phyloP scores from a whole-genome alignment of 257 asterid genomes.

The Petunia axillaris region DNA sequence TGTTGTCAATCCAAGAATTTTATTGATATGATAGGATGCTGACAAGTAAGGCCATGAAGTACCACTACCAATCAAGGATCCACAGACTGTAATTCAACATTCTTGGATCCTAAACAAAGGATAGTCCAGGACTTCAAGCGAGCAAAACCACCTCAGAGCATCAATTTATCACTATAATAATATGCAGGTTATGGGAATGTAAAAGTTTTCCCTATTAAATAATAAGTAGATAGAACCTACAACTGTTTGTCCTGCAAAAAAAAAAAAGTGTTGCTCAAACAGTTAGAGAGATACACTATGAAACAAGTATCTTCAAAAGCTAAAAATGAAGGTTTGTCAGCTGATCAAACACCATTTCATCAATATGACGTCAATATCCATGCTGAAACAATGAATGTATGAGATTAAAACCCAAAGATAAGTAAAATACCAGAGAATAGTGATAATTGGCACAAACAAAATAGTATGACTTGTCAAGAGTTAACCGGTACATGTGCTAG shows the following conservation, averaged over 20 bases:
- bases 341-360: not conserved
- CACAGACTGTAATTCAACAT: constrained; percentile 64
- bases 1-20: constrained; percentile 30
- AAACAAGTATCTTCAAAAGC: not conserved
- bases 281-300: constrained; percentile 8
- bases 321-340: not conserved
- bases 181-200: constrained; percentile 8
- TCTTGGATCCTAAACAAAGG: constrained; percentile 24
- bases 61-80: constrained; percentile 64
- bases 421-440: not conserved
- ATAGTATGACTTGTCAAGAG: not conserved
- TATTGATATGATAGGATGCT: constrained; percentile 43
- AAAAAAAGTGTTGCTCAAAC: constrained; percentile 5
- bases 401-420: not conserved
- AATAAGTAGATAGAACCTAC: not conserved
- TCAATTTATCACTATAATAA: not conserved
- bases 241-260: constrained; percentile 1
- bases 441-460: constrained; percentile 7
- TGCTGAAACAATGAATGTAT: not conserved
- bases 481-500: too few relatives aligned
- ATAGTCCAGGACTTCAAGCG: constrained; percentile 4
- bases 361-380: not conserved
- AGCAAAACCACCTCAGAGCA: constrained; percentile 17
- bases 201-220: not conserved
- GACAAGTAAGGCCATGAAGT: constrained; percentile 43